A percentile compares a stretch with the other conserved stretches of the same genome.
These are phyloP conservation scores for Aspergillus pseudotamarii DNA, from an alignment of 2,329 filamentous ascomycete species.

Conservation along the genomic window DNA sequence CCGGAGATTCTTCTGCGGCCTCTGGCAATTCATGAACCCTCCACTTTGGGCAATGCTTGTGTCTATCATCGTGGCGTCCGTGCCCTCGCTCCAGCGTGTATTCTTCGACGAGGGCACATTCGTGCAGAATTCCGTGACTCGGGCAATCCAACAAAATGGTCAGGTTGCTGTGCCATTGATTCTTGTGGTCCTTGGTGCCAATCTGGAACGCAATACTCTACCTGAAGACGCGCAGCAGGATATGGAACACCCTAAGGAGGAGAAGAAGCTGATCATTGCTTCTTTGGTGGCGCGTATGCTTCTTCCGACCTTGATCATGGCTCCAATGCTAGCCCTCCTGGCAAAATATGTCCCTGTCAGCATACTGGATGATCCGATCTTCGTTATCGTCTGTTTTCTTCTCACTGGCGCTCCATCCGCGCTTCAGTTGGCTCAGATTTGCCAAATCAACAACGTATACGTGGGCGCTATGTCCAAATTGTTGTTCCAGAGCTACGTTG, in stretches of 20 bases:
- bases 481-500: slow-evolving; percentile 93
- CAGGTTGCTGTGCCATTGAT: slow-evolving; percentile 94
- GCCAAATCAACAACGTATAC: slow-evolving; percentile 96
- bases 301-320: slow-evolving; percentile 88
- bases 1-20: slow-evolving; percentile 62
- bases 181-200: slow-evolving; percentile 90
- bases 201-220: slow-evolving; percentile 88
- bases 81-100: slow-evolving; percentile 76
- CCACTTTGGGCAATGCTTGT: slow-evolving; percentile 95
- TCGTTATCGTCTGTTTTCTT: slow-evolving; percentile 96
- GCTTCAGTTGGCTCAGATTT: slow-evolving; percentile 94
- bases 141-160: slow-evolving; percentile 80
- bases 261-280: slow-evolving; percentile 80
- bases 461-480: slow-evolving; percentile 92
- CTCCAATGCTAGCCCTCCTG: slow-evolving; percentile 79
- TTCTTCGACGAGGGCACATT: slow-evolving; percentile 92
- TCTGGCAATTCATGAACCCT: slow-evolving; percentile 97
- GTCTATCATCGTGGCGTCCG: slow-evolving; percentile 86
- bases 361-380: slow-evolving; percentile 96
- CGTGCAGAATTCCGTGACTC: slow-evolving; percentile 87
- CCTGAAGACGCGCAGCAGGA: slow-evolving; percentile 67
- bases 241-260: slow-evolving; percentile 68
- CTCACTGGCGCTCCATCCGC: slow-evolving; percentile 92
- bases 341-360: slow-evolving; percentile 91
- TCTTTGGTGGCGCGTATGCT: slow-evolving; percentile 89